Percentiles rank a stretch among this genome's conserved stretches.
Evolutionary conservation across 345 rosid genomes (phyloP).

Genomic region (Ceriops zippeliana): DNA sequence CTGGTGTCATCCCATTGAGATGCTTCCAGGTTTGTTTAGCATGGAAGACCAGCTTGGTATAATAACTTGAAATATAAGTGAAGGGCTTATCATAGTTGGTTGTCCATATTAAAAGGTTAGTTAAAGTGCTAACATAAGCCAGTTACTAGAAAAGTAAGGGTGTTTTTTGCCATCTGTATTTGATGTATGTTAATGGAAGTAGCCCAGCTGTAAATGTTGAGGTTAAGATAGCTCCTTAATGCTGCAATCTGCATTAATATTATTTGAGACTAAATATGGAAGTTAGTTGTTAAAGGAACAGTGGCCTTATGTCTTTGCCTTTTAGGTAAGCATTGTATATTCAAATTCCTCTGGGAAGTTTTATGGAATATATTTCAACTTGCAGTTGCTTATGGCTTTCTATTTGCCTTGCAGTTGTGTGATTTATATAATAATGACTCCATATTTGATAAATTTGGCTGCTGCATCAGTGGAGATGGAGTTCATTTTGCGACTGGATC

Average conservation of each 20-base stretch:
- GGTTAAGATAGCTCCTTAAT: background rate
- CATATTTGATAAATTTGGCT: conserved; percentile 69
- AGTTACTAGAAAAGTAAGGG: background rate
- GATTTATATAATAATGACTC: conserved; percentile 57
- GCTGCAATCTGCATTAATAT: background rate
- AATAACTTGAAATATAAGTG: background rate
- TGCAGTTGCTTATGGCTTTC: background rate
- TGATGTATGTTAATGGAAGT: background rate
- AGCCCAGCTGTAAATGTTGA: background rate
- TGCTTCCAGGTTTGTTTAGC: background rate
- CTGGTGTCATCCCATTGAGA: background rate
- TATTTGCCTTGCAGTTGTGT: conserved; percentile 43
- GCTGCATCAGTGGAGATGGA: conserved; percentile 63
- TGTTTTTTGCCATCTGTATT: background rate
- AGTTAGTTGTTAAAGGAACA: background rate
- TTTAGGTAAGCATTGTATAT: background rate
- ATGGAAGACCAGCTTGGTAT: background rate
- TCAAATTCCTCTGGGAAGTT: background rate
- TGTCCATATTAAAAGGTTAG: background rate
- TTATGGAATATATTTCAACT: background rate
- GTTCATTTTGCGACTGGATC: conserved; percentile 62
- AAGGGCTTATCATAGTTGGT: background rate
- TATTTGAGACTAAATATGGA: background rate
- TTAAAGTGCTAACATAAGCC: background rate
- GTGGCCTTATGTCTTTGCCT: too few species aligned